Conservation (phyloP, 371 early-diverging fungal species). For the Chytridiales sp. region DNA sequence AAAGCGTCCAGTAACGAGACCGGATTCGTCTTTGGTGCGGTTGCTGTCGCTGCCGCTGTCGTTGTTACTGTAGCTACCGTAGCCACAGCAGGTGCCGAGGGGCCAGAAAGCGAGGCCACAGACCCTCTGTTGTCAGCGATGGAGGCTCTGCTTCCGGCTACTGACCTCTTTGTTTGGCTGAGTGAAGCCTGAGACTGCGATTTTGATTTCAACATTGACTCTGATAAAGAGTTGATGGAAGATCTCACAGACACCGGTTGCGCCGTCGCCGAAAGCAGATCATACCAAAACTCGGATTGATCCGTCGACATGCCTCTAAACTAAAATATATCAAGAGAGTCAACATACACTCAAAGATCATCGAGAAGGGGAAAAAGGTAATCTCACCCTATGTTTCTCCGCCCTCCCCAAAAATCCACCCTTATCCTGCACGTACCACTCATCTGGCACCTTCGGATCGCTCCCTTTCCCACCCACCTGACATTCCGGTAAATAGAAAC, state of each 20-base stretch:
- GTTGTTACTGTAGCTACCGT: not conserved
- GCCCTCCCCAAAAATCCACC: conserved; percentile 38
- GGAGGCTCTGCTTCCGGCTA: not conserved
- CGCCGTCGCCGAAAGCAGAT: conserved; percentile 20
- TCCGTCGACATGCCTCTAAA: conserved; percentile 22
- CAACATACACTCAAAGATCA: not conserved
- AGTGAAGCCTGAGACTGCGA: not conserved
- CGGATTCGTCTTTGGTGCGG: not conserved
- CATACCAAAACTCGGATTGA: conserved; percentile 29
- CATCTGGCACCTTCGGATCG: conserved; percentile 45
- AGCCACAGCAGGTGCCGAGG: not conserved
- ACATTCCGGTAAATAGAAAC: conserved; percentile 42
- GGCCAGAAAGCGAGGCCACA: not conserved
- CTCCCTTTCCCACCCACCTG: conserved; percentile 29
- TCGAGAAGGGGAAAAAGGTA: not conserved
- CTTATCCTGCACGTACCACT: conserved; percentile 36
- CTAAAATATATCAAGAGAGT: not conserved
- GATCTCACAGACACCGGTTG: conserved; percentile 9
- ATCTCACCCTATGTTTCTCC: conserved; percentile 37
- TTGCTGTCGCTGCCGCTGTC: not conserved
- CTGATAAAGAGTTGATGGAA: conserved; percentile 14
- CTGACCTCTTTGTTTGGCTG: not conserved
- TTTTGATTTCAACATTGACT: conserved; percentile 1
- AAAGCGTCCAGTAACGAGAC: no score
- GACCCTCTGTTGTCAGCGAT: not conserved